Conservation (phyloP, 495 filamentous ascomycete species). For the Aspergillus panamensis region DNA sequence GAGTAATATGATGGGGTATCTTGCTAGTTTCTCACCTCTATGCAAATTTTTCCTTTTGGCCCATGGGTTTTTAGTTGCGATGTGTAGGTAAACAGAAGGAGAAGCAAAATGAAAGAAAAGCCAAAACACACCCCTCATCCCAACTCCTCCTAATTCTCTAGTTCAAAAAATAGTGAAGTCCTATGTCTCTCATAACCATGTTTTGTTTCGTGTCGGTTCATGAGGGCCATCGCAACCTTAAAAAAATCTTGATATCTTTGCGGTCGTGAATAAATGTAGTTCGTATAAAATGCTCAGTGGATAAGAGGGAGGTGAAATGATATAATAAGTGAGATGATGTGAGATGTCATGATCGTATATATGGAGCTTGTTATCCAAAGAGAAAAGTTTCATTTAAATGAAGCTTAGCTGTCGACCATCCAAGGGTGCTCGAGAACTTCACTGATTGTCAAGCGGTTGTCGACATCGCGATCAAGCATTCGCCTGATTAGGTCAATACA, state of each 20-base stretch:
- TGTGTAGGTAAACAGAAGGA: background rate
- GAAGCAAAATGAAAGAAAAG: too few species aligned
- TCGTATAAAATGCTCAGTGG: background rate
- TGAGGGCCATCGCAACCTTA: conserved; percentile 13
- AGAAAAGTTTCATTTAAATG: background rate
- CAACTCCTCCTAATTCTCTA: too few species aligned
- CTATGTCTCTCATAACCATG: conserved; percentile 5
- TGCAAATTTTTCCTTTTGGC: conserved; percentile 13
- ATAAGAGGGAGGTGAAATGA: conserved; percentile 13
- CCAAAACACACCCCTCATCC: too few species aligned
- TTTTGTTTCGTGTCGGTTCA: conserved; percentile 15
- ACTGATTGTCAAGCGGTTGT: conserved; percentile 73
- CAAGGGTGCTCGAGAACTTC: conserved; percentile 84
- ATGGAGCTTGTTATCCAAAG: background rate
- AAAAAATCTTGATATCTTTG: conserved; percentile 5
- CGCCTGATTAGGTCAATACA: conserved; percentile 83
- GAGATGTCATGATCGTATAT: conserved; percentile 7
- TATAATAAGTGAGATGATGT: conserved; percentile 14
- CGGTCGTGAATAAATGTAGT: conserved; percentile 4
- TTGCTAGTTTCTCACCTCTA: conserved; percentile 20
- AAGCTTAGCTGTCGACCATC: conserved; percentile 41
- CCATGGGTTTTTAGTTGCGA: too few species aligned
- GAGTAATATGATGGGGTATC: conserved; percentile 21
- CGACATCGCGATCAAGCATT: conserved; percentile 90
- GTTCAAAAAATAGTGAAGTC: background rate